Conservation (phyloP, 257 asterid genomes). For the Pogostemon cablin region DNA sequence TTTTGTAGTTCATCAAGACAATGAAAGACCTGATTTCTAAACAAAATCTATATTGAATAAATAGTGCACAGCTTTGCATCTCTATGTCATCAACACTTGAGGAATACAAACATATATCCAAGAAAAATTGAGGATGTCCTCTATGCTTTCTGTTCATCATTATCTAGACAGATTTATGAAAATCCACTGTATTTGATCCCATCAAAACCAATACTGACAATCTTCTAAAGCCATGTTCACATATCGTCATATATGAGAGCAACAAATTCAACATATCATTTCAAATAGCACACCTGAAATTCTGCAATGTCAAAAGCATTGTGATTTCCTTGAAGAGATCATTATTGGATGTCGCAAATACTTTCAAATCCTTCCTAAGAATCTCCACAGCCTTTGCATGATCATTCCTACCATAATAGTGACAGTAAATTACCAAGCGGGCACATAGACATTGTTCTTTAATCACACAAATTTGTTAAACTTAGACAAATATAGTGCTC, state of each 20-base stretch:
- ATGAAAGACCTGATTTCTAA: not conserved
- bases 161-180: not conserved
- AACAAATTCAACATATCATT: constrained; percentile 22
- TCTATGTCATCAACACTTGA: constrained; percentile 7
- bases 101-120: constrained; percentile 7
- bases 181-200: not conserved
- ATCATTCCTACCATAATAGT: constrained; percentile 46
- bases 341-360: constrained; percentile 45
- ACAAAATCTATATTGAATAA: not conserved
- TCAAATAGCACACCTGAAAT: constrained; percentile 44
- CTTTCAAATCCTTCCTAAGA: constrained; percentile 58
- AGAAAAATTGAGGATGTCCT: not conserved
- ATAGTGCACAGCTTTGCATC: not conserved
- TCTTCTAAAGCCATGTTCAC: not conserved
- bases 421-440: constrained; percentile 21
- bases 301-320: constrained; percentile 49
- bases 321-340: constrained; percentile 55
- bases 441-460: not conserved
- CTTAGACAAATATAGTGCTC: not conserved
- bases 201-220: not conserved
- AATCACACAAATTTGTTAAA: constrained; percentile 15
- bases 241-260: not conserved
- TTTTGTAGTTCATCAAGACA: not conserved
- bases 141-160: not conserved
- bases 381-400: constrained; percentile 58